phyloP scores from a whole-genome alignment of 768 basidiomycete species.

The Boletus rufocinnamomeus region DNA sequence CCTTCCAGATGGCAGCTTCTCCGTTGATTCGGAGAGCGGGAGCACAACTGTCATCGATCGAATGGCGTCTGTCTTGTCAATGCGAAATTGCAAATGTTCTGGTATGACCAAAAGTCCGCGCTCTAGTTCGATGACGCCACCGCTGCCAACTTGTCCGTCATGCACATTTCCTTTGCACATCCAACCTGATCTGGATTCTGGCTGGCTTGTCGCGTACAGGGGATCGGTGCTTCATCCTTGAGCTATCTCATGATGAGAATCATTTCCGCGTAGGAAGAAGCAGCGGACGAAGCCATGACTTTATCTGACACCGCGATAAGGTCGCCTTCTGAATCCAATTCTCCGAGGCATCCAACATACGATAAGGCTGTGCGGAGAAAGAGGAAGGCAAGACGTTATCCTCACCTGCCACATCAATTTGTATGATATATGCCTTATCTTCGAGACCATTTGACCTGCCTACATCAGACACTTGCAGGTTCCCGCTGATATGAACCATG shows the following conservation, averaged over 20 bases:
- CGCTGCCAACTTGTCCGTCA: conserved; percentile 1
- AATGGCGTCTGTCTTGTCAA: conserved; percentile 13
- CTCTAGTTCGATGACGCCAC: not conserved
- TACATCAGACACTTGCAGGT: not conserved
- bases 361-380: conserved; percentile 8
- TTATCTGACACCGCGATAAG: conserved; percentile 20
- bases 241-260: not conserved
- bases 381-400: conserved; percentile 2
- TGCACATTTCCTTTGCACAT: not conserved
- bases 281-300: not conserved
- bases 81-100: not conserved
- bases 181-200: conserved; percentile 2
- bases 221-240: not conserved
- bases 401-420: not conserved
- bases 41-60: conserved; percentile 6
- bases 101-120: not conserved
- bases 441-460: not conserved
- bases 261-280: conserved; percentile 14
- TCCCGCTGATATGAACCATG: conserved; percentile 9
- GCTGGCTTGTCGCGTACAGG: not conserved
- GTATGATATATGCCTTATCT: conserved; percentile 10
- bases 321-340: conserved; percentile 4
- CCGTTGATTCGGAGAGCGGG: not conserved
- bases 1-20: conserved; percentile 5
- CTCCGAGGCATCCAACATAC: conserved; percentile 20